Percentiles rank a stretch among this genome's conserved stretches.
These are phyloP conservation scores for Penicillium lagena DNA, from an alignment of 495 filamentous ascomycete genomes.

Conservation along the genomic window DNA sequence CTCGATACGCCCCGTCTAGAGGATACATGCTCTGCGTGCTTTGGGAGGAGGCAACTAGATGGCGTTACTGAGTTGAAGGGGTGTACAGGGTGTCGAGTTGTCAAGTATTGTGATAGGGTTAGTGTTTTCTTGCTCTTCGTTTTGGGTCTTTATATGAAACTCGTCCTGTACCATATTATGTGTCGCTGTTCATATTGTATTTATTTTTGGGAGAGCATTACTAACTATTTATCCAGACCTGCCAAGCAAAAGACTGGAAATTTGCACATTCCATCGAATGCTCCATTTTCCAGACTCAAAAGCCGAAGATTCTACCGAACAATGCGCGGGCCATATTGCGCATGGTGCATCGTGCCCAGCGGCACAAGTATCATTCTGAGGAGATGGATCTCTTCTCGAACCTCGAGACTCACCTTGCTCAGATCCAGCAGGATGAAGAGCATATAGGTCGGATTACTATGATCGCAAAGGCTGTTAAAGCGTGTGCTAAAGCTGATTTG, in stretches of 20 bases:
- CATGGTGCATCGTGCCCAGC: slow-evolving; percentile 38
- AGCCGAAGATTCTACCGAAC: slow-evolving; percentile 46
- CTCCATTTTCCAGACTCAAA: slow-evolving; percentile 37
- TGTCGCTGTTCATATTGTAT: not conserved
- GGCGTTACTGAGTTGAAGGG: slow-evolving; percentile 32
- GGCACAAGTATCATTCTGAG: slow-evolving; percentile 23
- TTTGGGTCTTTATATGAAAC: slow-evolving; percentile 3
- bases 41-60: slow-evolving; percentile 25
- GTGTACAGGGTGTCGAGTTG: slow-evolving; percentile 56
- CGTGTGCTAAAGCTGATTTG: slow-evolving; percentile 41
- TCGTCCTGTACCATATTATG: not conserved
- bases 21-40: slow-evolving; percentile 40
- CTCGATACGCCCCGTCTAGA: slow-evolving; percentile 34
- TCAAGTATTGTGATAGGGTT: slow-evolving; percentile 63
- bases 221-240: slow-evolving; percentile 37
- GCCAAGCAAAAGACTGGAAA: slow-evolving; percentile 58
- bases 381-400: slow-evolving; percentile 34
- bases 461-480: slow-evolving; percentile 46
- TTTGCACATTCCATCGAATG: slow-evolving; percentile 56
- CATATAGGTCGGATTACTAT: slow-evolving; percentile 44
- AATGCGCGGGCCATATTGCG: slow-evolving; percentile 50
- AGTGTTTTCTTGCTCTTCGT: slow-evolving; percentile 11
- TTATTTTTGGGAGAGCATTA: not conserved
- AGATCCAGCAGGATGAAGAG: slow-evolving; percentile 29
- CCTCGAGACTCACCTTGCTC: slow-evolving; percentile 42